phyloP scores from a whole-genome alignment of 768 basidiomycete species.

The Hebeloma cylindrosporum region DNA sequence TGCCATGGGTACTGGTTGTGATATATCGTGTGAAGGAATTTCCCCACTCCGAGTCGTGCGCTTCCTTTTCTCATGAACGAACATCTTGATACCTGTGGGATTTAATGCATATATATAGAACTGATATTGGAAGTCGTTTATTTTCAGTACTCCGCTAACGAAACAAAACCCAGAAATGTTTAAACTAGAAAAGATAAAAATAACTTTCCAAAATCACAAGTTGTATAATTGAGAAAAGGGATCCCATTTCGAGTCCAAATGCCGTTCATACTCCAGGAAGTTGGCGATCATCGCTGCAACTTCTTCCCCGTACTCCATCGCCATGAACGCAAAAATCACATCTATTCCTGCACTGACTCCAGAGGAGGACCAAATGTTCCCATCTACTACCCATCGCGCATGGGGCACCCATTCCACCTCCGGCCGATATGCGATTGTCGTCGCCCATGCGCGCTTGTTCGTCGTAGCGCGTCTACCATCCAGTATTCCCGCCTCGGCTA shows the following conservation, averaged over 20 bases:
- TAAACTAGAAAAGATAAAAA: too few species aligned
- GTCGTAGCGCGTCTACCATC: conserved; percentile 45
- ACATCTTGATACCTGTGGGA: too few species aligned
- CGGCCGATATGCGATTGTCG: conserved; percentile 23
- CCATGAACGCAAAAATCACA: conserved; percentile 37
- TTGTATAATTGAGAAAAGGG: conserved; percentile 38
- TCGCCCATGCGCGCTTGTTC: conserved; percentile 38
- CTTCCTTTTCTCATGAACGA: too few species aligned
- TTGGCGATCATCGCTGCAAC: conserved; percentile 31
- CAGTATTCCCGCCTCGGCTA: conserved; percentile 39
- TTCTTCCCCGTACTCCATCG: conserved; percentile 36
- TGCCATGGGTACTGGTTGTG: too few species aligned
- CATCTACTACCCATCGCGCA: conserved; percentile 50
- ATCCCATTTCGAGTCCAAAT: conserved; percentile 37
- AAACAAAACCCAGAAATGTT: too few species aligned
- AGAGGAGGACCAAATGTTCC: conserved; percentile 49
- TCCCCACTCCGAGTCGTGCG: too few species aligned
- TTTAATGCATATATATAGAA: too few species aligned
- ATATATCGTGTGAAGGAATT: too few species aligned
- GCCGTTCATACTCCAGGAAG: conserved; percentile 40
- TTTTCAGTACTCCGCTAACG: too few species aligned
- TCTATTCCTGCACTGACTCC: conserved; percentile 49
- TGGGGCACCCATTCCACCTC: conserved; percentile 43
- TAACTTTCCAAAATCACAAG: conserved; percentile 16
- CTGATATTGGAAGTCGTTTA: too few species aligned